A percentile compares a stretch with the other conserved stretches of the same genome.
Evolutionary conservation across 352 stramenopile species (phyloP).

Genomic region (Globisporangium middletonii): DNA sequence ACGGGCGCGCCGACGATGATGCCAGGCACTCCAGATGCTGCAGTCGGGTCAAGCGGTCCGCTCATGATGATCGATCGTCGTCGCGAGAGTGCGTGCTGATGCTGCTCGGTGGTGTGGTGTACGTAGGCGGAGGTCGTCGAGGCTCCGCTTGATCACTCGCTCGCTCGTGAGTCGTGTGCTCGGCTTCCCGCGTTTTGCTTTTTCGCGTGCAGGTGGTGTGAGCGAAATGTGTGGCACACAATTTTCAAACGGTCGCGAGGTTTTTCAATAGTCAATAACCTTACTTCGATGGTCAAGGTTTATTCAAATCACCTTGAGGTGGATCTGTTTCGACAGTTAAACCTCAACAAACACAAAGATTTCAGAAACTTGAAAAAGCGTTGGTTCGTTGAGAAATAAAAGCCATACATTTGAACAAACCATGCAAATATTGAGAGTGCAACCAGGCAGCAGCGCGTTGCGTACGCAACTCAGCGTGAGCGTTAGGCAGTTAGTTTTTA

Average conservation of each 20-base stretch:
- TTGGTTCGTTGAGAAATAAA: too few relatives aligned
- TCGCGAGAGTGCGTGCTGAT: not conserved
- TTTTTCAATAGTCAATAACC: not conserved
- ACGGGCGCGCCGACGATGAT: not conserved
- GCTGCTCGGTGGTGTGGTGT: not conserved
- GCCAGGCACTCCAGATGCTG: not conserved
- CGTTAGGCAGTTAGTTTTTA: too few relatives aligned
- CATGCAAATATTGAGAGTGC: too few relatives aligned
- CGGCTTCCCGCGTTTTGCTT: constrained; percentile 8
- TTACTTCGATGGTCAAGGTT: too few relatives aligned
- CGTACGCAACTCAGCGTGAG: too few relatives aligned
- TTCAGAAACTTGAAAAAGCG: too few relatives aligned
- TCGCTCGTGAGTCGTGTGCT: not conserved
- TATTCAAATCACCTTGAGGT: too few relatives aligned
- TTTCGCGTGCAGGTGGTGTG: constrained; percentile 8
- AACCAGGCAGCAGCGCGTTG: too few relatives aligned
- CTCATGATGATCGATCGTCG: not conserved
- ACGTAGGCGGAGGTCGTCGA: too few relatives aligned
- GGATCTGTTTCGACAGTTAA: too few relatives aligned
- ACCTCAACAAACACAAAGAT: too few relatives aligned
- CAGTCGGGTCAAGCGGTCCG: not conserved
- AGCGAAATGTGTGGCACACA: constrained; percentile 13
- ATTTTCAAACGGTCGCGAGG: constrained; percentile 1
- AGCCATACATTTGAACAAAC: too few relatives aligned
- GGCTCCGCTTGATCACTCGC: not conserved